A percentile compares a stretch with the other conserved stretches of the same genome.
Conservation (phyloP, 75 land plant genomes). For the Isoetes taiwanensis region DNA sequence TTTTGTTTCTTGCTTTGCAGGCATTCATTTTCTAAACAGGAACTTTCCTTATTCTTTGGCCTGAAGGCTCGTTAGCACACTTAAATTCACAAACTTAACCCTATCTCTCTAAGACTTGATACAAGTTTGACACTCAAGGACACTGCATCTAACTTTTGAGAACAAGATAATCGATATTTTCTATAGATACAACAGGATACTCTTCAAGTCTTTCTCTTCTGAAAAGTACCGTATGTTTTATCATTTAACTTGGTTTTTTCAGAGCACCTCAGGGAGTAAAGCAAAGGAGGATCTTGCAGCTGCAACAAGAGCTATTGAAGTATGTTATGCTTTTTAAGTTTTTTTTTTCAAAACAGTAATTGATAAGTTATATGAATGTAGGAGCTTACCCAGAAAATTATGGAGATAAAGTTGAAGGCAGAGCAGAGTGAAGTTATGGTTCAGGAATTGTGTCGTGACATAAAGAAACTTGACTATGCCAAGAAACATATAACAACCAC, state of each 20-base stretch:
- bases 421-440: constrained; percentile 99
- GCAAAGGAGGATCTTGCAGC: constrained; percentile 99
- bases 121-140: too few relatives aligned
- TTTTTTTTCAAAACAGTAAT: too few relatives aligned
- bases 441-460: constrained; percentile 94
- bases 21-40: neutral
- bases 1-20: too few relatives aligned
- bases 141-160: too few relatives aligned
- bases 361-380: too few relatives aligned
- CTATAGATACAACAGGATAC: too few relatives aligned
- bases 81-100: too few relatives aligned
- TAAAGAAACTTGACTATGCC: constrained; percentile 93
- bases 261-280: constrained; percentile 96
- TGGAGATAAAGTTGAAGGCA: constrained; percentile 87
- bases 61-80: too few relatives aligned
- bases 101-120: too few relatives aligned
- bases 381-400: constrained; percentile 85
- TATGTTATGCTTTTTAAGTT: constrained; percentile 8
- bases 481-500: constrained; percentile 96
- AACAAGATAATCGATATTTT: too few relatives aligned
- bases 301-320: constrained; percentile 91
- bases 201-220: constrained; percentile 1
- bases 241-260: constrained; percentile 9
- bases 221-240: neutral
- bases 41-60: too few relatives aligned